These are phyloP conservation scores for Murraya koenigii DNA, from an alignment of 345 rosid species.

Conservation along the genomic window DNA sequence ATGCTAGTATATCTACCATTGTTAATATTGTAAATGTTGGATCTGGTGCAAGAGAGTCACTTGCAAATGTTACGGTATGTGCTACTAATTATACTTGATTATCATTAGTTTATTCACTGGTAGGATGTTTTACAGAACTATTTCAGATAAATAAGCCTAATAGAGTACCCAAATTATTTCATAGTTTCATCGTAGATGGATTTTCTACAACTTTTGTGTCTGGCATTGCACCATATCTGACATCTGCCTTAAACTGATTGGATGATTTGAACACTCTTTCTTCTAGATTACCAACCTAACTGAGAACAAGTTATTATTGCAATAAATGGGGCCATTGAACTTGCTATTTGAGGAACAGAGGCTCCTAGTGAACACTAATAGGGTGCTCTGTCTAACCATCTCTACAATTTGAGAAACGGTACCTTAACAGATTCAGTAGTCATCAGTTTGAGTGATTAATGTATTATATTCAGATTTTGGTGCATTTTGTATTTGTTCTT, in stretches of 20 bases:
- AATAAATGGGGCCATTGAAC: neutral
- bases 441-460: neutral
- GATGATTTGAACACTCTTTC: neutral
- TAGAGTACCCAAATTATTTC: neutral
- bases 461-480: neutral
- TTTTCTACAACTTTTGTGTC: neutral
- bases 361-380: neutral
- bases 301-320: neutral
- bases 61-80: conserved; percentile 59
- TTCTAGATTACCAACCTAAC: neutral
- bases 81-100: neutral
- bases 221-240: neutral
- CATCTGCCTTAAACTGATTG: neutral
- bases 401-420: neutral
- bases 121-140: neutral
- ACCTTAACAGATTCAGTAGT: neutral
- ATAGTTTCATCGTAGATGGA: neutral
- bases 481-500: too few species aligned
- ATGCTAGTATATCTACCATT: conserved; percentile 55
- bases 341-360: neutral
- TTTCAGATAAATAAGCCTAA: neutral
- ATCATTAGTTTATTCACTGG: neutral
- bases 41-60: conserved; percentile 48
- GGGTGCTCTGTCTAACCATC: neutral
- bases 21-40: conserved; percentile 60